A percentile compares a stretch with the other conserved stretches of the same genome.
phyloP scores from a whole-genome alignment of 768 basidiomycete species.

The Pleurotus eryngii region DNA sequence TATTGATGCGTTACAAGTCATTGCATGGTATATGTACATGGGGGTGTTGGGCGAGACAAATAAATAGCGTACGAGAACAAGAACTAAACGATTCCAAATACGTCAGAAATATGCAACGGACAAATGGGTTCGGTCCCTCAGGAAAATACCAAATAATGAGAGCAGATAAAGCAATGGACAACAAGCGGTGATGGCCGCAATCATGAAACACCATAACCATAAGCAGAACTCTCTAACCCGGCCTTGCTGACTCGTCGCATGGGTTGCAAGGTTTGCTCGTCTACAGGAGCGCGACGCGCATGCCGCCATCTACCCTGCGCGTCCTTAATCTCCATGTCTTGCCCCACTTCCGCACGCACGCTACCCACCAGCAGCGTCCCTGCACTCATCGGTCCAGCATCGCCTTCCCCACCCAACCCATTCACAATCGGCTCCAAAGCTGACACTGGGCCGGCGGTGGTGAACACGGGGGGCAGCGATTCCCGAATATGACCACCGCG shows the following conservation, averaged over 20 bases:
- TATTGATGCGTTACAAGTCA: too few species aligned
- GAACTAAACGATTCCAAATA: too few species aligned
- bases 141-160: too few species aligned
- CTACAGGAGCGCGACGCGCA: constrained; percentile 81
- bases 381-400: constrained; percentile 33
- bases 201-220: constrained; percentile 9
- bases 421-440: constrained; percentile 9
- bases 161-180: too few species aligned
- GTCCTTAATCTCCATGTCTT: constrained; percentile 90
- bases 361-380: constrained; percentile 36
- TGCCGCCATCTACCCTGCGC: constrained; percentile 83
- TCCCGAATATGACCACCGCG: constrained; percentile 69
- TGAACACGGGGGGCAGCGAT: constrained; percentile 62
- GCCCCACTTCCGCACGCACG: constrained; percentile 60
- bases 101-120: too few species aligned
- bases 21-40: too few species aligned
- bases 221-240: constrained; percentile 72
- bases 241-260: constrained; percentile 90
- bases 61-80: too few species aligned
- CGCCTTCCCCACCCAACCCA: constrained; percentile 25
- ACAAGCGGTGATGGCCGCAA: too few species aligned
- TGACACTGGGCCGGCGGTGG: constrained; percentile 15
- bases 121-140: too few species aligned
- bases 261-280: constrained; percentile 86
- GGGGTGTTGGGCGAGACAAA: too few species aligned